A percentile compares a stretch with the other conserved stretches of the same genome.
phyloP scores from a whole-genome alignment of 768 basidiomycete species.

The Auricularia cornea region DNA sequence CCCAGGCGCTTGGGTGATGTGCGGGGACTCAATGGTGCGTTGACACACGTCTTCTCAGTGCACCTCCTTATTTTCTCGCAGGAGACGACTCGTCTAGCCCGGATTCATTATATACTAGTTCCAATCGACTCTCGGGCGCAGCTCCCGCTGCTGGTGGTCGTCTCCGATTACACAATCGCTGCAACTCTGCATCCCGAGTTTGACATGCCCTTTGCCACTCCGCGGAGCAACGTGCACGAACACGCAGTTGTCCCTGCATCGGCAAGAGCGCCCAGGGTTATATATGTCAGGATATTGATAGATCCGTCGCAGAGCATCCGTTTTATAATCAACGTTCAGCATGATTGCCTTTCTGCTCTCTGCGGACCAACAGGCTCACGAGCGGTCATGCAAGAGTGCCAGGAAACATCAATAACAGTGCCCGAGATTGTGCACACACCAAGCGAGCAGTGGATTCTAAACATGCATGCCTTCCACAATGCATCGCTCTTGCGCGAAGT shows the following conservation, averaged over 20 bases:
- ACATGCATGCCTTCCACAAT: conserved; percentile 24
- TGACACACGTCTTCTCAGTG: no score
- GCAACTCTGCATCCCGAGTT: background rate
- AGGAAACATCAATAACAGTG: conserved; percentile 8
- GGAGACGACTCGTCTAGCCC: background rate
- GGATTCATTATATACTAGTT: no score
- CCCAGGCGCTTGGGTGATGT: background rate
- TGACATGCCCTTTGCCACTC: conserved; percentile 9
- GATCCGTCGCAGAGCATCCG: conserved; percentile 11
- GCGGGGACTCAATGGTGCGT: no score
- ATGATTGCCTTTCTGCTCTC: conserved; percentile 13
- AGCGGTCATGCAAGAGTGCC: conserved; percentile 15
- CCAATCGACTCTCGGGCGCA: no score
- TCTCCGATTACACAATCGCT: conserved; percentile 4
- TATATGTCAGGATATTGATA: no score
- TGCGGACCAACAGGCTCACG: conserved; percentile 10
- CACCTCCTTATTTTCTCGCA: no score
- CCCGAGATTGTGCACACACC: conserved; percentile 13
- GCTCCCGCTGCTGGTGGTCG: conserved; percentile 1
- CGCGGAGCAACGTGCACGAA: no score
- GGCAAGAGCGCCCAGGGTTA: background rate
- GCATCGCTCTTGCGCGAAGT: conserved; percentile 16
- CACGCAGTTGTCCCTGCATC: no score
- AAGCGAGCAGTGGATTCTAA: conserved; percentile 17
- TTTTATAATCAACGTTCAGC: conserved; percentile 19